Conservation (phyloP, 495 filamentous ascomycete species). For the Niebla homalea region DNA sequence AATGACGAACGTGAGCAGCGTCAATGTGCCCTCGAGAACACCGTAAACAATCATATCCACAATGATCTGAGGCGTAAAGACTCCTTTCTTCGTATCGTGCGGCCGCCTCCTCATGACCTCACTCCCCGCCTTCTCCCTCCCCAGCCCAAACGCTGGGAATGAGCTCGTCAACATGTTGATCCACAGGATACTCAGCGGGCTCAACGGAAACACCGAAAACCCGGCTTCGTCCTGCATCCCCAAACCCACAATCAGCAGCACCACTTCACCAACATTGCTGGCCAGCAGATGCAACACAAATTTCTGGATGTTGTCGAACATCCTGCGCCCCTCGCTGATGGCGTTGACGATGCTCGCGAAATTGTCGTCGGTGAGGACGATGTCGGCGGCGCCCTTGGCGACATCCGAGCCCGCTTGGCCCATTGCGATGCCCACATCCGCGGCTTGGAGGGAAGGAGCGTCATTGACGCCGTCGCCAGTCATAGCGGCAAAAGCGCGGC, state of each 20-base stretch:
- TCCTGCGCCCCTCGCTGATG: slow-evolving; percentile 55
- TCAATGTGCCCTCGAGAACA: slow-evolving; percentile 50
- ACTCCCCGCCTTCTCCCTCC: slow-evolving; percentile 51
- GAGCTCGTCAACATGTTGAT: slow-evolving; percentile 68
- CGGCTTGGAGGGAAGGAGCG: slow-evolving; percentile 60
- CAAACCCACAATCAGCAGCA: slow-evolving; percentile 55
- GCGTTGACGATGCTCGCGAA: slow-evolving; percentile 66
- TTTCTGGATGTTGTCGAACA: slow-evolving; percentile 77
- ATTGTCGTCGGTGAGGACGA: slow-evolving; percentile 81
- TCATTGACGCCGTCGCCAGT: slow-evolving; percentile 81
- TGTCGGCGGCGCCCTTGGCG: slow-evolving; percentile 79
- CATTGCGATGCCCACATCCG: slow-evolving; percentile 82
- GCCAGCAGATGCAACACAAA: slow-evolving; percentile 62
- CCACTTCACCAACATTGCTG: slow-evolving; percentile 64
- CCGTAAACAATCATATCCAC: slow-evolving; percentile 66
- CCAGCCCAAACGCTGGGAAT: slow-evolving; percentile 62
- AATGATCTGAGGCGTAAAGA: slow-evolving; percentile 60
- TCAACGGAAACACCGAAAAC: slow-evolving; percentile 61
- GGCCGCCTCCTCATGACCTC: slow-evolving; percentile 62
- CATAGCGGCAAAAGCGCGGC: slow-evolving; percentile 53
- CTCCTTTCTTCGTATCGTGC: slow-evolving; percentile 49
- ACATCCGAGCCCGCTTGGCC: slow-evolving; percentile 73
- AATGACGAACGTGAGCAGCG: slow-evolving; percentile 54
- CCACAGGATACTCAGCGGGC: slow-evolving; percentile 65
- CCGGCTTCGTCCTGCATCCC: slow-evolving; percentile 51